phyloP scores from a whole-genome alignment of 2,329 filamentous ascomycete species.

The Colletotrichum simmondsii region DNA sequence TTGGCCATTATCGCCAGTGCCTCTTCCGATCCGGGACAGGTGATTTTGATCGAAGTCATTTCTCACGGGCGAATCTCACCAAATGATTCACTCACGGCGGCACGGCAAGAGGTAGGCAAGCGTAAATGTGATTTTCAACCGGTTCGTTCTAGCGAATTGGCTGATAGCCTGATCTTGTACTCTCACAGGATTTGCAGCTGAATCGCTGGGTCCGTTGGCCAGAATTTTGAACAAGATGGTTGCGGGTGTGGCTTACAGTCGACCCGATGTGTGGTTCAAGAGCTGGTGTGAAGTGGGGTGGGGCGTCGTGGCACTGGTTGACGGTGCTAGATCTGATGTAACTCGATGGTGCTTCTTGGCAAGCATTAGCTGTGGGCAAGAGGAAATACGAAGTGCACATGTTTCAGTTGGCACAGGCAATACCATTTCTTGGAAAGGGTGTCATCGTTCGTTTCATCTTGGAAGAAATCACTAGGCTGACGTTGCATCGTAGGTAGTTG shows the following conservation, averaged over 20 bases:
- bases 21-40: no score
- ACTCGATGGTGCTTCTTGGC: constrained; percentile 28
- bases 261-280: not conserved
- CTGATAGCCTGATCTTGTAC: not conserved
- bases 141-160: not conserved
- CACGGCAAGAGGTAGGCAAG: not conserved
- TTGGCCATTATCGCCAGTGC: no score
- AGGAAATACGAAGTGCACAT: constrained; percentile 26
- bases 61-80: not conserved
- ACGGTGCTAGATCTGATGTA: constrained; percentile 14
- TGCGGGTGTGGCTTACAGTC: constrained; percentile 24
- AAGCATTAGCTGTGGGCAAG: not conserved
- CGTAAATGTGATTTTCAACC: no score
- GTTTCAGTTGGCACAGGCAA: constrained; percentile 23
- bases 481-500: not conserved
- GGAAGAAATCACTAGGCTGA: not conserved
- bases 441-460: constrained; percentile 20
- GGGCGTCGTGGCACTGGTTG: not conserved
- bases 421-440: not conserved
- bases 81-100: not conserved
- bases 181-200: not conserved
- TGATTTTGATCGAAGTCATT: not conserved
- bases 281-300: not conserved
- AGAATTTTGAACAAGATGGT: not conserved
- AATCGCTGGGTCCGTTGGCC: no score